Evolutionary conservation across 176 grass and related monocot genomes (phyloP).

Genomic region (Bothriochloa decipiens): DNA sequence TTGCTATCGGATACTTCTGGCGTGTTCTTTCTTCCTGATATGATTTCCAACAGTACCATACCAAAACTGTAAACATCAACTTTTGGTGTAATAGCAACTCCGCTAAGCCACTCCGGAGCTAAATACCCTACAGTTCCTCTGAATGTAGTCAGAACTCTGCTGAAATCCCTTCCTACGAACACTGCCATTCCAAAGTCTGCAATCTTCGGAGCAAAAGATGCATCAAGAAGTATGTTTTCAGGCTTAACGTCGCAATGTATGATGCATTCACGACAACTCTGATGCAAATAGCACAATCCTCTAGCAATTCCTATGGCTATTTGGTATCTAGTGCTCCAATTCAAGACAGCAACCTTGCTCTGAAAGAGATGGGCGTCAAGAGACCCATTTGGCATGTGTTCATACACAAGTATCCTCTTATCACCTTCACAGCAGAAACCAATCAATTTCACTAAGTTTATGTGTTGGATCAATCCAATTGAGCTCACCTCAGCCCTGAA

Average conservation of each 20-base stretch:
- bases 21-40: slow-evolving; percentile 42
- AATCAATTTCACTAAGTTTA: background rate
- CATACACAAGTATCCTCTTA: slow-evolving; percentile 2
- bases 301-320: slow-evolving; percentile 25
- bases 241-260: too few species aligned
- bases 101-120: slow-evolving; percentile 48
- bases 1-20: background rate
- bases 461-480: background rate
- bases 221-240: too few species aligned
- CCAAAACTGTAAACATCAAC: slow-evolving; percentile 53
- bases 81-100: slow-evolving; percentile 40
- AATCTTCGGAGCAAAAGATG: background rate
- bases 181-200: slow-evolving; percentile 45
- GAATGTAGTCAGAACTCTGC: slow-evolving; percentile 21
- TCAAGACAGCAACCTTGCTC: background rate
- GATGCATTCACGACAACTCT: too few species aligned
- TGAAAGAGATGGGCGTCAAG: background rate
- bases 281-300: slow-evolving; percentile 10
- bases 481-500: background rate
- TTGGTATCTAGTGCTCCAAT: background rate
- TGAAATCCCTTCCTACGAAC: background rate
- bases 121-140: slow-evolving; percentile 56
- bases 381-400: background rate
- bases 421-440: background rate
- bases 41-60: slow-evolving; percentile 51